Evolutionary conservation across 2,329 filamentous ascomycete species (phyloP).

Genomic region (Arthrobotrys sphaeroides): DNA sequence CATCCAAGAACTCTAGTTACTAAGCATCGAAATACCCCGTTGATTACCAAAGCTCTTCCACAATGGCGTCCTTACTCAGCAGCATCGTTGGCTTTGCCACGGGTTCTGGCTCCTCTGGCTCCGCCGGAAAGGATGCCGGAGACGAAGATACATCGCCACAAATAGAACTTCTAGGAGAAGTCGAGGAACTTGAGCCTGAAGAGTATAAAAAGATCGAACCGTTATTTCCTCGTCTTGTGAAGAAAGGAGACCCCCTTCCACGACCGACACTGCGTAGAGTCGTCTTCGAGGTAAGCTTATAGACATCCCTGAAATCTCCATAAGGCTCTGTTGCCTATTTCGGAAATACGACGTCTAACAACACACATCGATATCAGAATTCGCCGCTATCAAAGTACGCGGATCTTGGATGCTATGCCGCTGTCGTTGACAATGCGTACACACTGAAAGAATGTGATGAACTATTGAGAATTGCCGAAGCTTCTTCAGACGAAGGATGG

Average conservation of each 20-base stretch:
- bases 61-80: slow-evolving; percentile 42
- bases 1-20: neutral
- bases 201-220: slow-evolving; percentile 38
- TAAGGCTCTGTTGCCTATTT: neutral
- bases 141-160: neutral
- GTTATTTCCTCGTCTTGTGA: slow-evolving; percentile 27
- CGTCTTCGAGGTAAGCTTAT: slow-evolving; percentile 32
- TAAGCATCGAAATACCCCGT: neutral
- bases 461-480: slow-evolving; percentile 55
- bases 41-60: neutral
- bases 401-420: slow-evolving; percentile 43
- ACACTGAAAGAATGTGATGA: slow-evolving; percentile 56
- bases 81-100: slow-evolving; percentile 15
- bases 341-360: slow-evolving; percentile 28
- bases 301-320: neutral
- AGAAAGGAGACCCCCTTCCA: slow-evolving; percentile 23
- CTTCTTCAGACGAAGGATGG: slow-evolving; percentile 43
- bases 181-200: slow-evolving; percentile 43
- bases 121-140: neutral
- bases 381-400: slow-evolving; percentile 29
- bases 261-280: slow-evolving; percentile 32
- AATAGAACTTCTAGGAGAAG: slow-evolving; percentile 29
- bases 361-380: slow-evolving; percentile 10
- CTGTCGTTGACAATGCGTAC: slow-evolving; percentile 57
- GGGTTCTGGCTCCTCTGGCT: neutral